A percentile compares a stretch with the other conserved stretches of the same genome.
These are phyloP conservation scores for Blastobotrys aristatus DNA, from an alignment of 1,139 yeast genomes.

Conservation along the genomic window DNA sequence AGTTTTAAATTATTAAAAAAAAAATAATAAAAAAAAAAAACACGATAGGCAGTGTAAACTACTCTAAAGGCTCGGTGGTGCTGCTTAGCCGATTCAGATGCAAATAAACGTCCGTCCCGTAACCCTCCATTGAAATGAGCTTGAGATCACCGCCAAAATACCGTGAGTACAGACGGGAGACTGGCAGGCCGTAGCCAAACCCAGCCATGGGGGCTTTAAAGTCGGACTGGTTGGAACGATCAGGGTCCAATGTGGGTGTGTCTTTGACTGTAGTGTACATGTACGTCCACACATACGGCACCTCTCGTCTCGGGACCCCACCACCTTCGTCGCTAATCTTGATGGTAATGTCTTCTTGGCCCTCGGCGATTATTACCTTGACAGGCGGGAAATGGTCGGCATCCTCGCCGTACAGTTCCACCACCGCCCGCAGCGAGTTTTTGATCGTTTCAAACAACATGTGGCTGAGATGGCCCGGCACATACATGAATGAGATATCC, in stretches of 20 bases:
- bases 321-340: conserved; percentile 94
- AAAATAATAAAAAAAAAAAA: too few species aligned
- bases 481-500: conserved; percentile 74
- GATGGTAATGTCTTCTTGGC: conserved; percentile 87
- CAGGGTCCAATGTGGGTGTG: conserved; percentile 65
- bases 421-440: conserved; percentile 79
- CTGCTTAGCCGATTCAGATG: conserved; percentile 62
- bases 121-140: conserved; percentile 87
- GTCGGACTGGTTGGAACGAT: conserved; percentile 41
- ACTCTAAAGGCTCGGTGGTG: conserved; percentile 46
- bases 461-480: conserved; percentile 84
- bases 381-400: conserved; percentile 75
- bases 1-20: too few species aligned
- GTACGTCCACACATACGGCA: conserved; percentile 87
- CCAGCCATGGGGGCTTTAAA: conserved; percentile 94
- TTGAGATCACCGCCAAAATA: conserved; percentile 90
- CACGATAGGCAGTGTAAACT: too few species aligned
- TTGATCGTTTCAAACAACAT: conserved; percentile 83
- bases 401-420: conserved; percentile 57
- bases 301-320: conserved; percentile 80
- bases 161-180: conserved; percentile 77
- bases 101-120: conserved; percentile 87
- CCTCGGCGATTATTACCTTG: conserved; percentile 85
- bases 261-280: conserved; percentile 82
- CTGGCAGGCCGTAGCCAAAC: conserved; percentile 86